Evolutionary conservation across 306 rosid species (phyloP), one percentile per base, ranked within the genome.

Genomic region (Cercis canadensis): DNA sequence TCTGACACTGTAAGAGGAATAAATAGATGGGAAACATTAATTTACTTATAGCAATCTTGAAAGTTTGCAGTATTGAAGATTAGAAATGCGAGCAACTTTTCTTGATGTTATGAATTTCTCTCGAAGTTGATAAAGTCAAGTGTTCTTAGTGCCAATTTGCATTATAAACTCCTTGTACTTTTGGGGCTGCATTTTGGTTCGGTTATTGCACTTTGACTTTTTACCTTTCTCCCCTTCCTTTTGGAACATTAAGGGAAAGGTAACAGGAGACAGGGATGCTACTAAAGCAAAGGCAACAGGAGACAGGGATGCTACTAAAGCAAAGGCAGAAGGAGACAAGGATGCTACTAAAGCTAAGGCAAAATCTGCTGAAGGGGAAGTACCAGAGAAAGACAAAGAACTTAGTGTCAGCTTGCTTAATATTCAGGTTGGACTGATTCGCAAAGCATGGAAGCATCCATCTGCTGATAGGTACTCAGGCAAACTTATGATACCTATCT

Each of bases 391-490:
- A 75, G 97, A 89, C 79, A 85, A 84, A 72, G 99, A 91, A 82
- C 41, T 86, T 65, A 83, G 97, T 45, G 92, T 91, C 78, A 91
- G 97, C 83, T 82, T 91, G 82, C 91, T 94, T 63, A 91, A 94
- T 66, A 86, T 94, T 78, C 95, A 84, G 74, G 97, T 94, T 68
- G 99, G 99, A 56, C 72, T 87, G 41, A 85, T 94, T 67, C 82
- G 87, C 21, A 94, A 91, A 87, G 99, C 97, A 2, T 86, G 96
- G 97, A 94, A 94, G 83, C 99, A 94, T 87, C 97, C 97, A 36
- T 91, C 97, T 58, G 96, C 99, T 40, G 97, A 94, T 70, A 94
- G 97, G 99, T 94, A 51, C 58, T 67, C 62, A n/a, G 16, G 69
- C 57, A 57, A 78, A 44, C 29, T 63, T 24, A 24, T n/a, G n/a